Conservation (phyloP, 2,329 filamentous ascomycete species). For the Westerdykella sp. region DNA sequence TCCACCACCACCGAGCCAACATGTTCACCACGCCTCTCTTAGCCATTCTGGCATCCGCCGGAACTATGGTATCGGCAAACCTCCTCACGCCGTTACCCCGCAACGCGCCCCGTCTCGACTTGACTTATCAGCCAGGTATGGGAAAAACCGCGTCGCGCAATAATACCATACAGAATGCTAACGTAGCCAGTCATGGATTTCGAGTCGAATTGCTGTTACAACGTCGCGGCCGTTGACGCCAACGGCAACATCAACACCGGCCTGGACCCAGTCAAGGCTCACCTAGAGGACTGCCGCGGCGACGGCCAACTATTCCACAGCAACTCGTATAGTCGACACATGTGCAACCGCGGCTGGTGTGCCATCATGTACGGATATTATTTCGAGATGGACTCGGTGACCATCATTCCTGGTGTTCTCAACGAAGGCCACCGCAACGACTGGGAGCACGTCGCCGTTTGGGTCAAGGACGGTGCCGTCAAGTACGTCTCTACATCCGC, state of each 20-base stretch:
- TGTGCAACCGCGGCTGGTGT: conserved; percentile 45
- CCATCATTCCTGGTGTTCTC: neutral
- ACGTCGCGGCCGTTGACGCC: neutral
- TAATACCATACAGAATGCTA: too few relatives aligned
- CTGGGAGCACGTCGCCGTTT: conserved; percentile 37
- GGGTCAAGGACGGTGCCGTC: conserved; percentile 22
- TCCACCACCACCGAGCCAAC: too few relatives aligned
- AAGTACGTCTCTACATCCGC: conserved; percentile 28
- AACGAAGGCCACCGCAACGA: conserved; percentile 36
- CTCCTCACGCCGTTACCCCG: neutral
- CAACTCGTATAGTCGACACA: conserved; percentile 41
- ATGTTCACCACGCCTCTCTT: too few relatives aligned
- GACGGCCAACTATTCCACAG: conserved; percentile 33
- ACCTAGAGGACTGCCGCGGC: conserved; percentile 27
- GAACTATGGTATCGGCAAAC: neutral
- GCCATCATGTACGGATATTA: conserved; percentile 44
- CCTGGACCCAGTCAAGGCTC: conserved; percentile 1
- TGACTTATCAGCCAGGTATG: too few relatives aligned
- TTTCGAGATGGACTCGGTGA: conserved; percentile 33
- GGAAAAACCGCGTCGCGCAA: too few relatives aligned
- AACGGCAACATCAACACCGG: neutral
- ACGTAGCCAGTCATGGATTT: conserved; percentile 2
- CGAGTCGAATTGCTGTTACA: conserved; percentile 1
- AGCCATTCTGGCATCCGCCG: too few relatives aligned
- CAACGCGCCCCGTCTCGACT: neutral